Base-by-base conservation (phyloP, 108 stramenopile genomes). In the Nitzschia palea region DNA sequence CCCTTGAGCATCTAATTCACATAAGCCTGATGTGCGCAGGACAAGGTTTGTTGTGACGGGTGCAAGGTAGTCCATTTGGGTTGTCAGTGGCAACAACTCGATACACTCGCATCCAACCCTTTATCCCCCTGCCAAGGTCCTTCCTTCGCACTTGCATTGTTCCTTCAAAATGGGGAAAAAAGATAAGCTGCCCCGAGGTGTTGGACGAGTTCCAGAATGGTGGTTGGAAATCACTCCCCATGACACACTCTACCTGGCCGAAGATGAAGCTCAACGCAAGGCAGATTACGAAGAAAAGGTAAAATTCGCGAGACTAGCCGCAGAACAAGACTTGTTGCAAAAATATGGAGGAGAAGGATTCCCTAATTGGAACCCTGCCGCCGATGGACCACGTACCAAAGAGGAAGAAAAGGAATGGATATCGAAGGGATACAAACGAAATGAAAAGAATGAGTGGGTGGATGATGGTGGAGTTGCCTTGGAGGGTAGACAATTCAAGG, bases 221-320 rank as follows among this genome's bases (percentile, higher is more conserved):
- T 82, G 80, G 80, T 68, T 82, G 80, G 76, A 77, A 45, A 60
- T 73, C 31, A 76, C 70, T 17, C 80, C 80, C 9, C 80, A 82
- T 47, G 44, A 77, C 42, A 61, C 55, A 14, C 59, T 76, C 18
- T 65, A 77, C 25, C 26, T 51, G 26, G 74, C 67, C 18, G 76
- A 77, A 47, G 70, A 82, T 20, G 67, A 47, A 23, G 59, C 60
- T 22, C 42, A 55, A 52, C 29, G 65, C 1, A 3, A 59, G 18
- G 58, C 54, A 23, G 68, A 55, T 2, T 33, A 56, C 18, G 31
- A 77, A 47, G 56, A 70, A 30, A 55, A 62, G 0, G 27, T 30
- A 57, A 70, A 57, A 33, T 75, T 66, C 57, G 35, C 30, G 18
- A 26, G 62, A 44, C 44, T 75, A 29, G 65, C 74, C 9, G 67